Evolutionary conservation across 129 eudicot genomes (phyloP), one percentile per base, ranked within the genome.

Genomic region (Ambrosia trifida): DNA sequence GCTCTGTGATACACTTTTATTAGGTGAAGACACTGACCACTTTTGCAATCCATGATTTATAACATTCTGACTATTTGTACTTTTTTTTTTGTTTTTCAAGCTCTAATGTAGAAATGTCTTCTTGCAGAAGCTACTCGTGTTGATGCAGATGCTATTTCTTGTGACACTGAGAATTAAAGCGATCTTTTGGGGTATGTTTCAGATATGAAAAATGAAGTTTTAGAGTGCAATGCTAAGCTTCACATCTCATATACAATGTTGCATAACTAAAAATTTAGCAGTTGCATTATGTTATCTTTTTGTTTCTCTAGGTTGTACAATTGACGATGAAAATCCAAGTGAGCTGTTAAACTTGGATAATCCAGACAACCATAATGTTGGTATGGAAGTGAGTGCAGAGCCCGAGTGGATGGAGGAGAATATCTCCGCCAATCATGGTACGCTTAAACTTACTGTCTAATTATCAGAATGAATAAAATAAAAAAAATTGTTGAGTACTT

Each of bases 211-310:
- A 66, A 16, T 52, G 79, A 65, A 43, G 19, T 10, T 31, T 2
- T 13, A 3, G 67, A 75, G 72, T 6, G 9, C 47, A 53, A 74
- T 52, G 72, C 72, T 74, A 13, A 74, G 66, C 18, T 38, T 30
- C 43, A 40, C 13, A 20, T 47, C 8, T 49, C 36, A 16, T 19
- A 20, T 11, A 38, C 0, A 38, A 5, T 9, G 7, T 36, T 71
- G 54, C 44, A 63, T 73, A 1, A 35, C 16, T 28, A 6, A 73
- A 3, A 38, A 3, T 57, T 57, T 14, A 40, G 43, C 11, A 72
- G 58, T 59, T 30, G 30, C 45, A 28, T 74, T n/a, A 51, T 64
- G 14, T 24, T 7, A 50, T 64, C 2, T 20, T 74, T 64, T 51
- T 74, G 17, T 51, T 28, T 36, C 28, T 45, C 47, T 4, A 63